Percentiles rank a stretch among this genome's conserved stretches.
These are phyloP conservation scores for Malus hybrid DNA, from an alignment of 331 rosid genomes.

Conservation along the genomic window DNA sequence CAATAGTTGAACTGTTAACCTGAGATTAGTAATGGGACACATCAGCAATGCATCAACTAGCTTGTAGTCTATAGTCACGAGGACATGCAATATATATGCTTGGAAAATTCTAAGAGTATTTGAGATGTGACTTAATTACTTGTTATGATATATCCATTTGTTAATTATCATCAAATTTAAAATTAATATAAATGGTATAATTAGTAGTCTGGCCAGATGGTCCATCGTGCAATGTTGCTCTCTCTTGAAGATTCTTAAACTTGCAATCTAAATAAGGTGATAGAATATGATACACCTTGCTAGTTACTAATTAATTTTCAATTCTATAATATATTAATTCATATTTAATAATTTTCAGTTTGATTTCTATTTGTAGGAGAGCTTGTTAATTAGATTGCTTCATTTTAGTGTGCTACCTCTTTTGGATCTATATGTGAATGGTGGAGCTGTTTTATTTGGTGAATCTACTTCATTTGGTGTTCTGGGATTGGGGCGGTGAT, in stretches of 20 bases:
- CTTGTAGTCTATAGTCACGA: not conserved
- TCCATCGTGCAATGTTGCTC: not conserved
- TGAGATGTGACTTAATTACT: not conserved
- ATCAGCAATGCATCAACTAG: not conserved
- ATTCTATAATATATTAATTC: not conserved
- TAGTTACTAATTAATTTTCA: not conserved
- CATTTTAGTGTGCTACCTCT: too few species aligned
- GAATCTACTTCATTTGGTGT: too few species aligned
- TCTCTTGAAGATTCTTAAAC: not conserved
- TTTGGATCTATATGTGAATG: too few species aligned
- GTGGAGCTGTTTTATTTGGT: too few species aligned
- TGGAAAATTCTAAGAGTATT: not conserved
- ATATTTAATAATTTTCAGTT: not conserved
- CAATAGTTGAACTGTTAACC: not conserved
- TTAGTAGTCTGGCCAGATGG: not conserved
- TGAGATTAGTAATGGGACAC: not conserved
- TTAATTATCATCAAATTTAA: not conserved
- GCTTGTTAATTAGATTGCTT: not conserved
- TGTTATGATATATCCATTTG: not conserved
- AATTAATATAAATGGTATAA: not conserved
- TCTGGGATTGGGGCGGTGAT: too few species aligned
- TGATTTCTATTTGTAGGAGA: not conserved
- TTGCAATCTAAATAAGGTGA: not conserved
- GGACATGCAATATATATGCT: conserved; percentile 8
- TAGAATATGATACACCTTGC: not conserved